Conservation (phyloP, 306 rosid genomes). For the Clitoria ternatea region DNA sequence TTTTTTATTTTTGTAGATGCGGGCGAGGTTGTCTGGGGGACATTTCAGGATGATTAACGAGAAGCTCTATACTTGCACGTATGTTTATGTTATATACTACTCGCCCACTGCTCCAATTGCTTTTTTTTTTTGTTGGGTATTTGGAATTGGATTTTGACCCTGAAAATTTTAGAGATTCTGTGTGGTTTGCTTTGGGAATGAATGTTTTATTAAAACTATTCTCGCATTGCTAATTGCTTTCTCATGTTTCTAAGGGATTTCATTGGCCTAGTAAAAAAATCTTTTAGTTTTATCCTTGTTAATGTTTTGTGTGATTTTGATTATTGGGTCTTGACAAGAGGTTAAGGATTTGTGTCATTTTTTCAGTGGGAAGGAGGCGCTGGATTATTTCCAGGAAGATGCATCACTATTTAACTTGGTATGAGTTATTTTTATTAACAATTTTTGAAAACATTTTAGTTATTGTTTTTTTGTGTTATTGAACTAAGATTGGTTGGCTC, state of each 20-base stretch:
- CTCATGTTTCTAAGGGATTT: not conserved
- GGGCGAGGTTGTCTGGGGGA: constrained; percentile 81
- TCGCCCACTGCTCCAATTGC: not conserved
- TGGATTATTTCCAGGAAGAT: constrained; percentile 74
- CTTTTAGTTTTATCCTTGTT: no score
- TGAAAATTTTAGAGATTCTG: not conserved
- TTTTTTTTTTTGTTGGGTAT: not conserved
- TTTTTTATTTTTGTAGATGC: constrained; percentile 53
- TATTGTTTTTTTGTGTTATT: not conserved
- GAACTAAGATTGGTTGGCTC: not conserved
- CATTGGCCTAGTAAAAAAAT: not conserved
- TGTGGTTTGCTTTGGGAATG: not conserved
- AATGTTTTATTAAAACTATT: no score
- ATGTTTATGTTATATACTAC: not conserved
- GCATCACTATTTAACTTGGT: constrained; percentile 67
- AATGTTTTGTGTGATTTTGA: not conserved
- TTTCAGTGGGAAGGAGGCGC: constrained; percentile 84
- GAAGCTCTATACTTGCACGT: constrained; percentile 98
- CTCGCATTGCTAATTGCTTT: no score
- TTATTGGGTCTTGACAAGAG: not conserved
- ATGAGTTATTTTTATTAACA: constrained; percentile 21
- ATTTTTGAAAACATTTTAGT: not conserved
- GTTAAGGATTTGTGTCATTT: not conserved
- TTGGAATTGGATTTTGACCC: not conserved
- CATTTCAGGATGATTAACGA: constrained; percentile 96